Evolutionary conservation across 2,329 filamentous ascomycete genomes (phyloP).

Genomic region (Coleophoma cylindrospora): DNA sequence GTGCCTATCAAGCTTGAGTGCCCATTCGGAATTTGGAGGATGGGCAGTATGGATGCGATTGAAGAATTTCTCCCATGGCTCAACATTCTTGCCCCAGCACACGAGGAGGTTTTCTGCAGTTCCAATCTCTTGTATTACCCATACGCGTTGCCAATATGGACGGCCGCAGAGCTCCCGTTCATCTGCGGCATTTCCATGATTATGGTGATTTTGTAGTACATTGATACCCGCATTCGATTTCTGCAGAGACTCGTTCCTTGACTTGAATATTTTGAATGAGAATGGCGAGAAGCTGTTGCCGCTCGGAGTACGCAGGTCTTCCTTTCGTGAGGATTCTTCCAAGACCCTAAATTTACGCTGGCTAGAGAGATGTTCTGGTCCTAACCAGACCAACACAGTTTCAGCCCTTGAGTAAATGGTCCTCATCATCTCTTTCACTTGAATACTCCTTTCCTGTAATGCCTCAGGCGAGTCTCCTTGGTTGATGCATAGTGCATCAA

Average conservation of each 20-base stretch:
- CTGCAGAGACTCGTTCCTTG: not conserved
- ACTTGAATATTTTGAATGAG: too few species aligned
- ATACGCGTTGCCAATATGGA: slow-evolving; percentile 1
- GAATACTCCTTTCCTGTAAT: not conserved
- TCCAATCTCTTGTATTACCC: slow-evolving; percentile 2
- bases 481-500: not conserved
- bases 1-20: not conserved
- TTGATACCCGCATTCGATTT: not conserved
- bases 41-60: not conserved
- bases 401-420: not conserved
- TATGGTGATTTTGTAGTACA: not conserved
- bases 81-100: not conserved
- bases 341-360: not conserved
- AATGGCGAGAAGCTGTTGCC: not conserved
- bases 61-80: not conserved
- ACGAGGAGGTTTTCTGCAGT: not conserved
- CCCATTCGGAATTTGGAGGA: not conserved
- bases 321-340: not conserved
- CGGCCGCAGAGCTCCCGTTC: not conserved
- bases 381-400: not conserved
- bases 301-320: not conserved
- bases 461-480: not conserved
- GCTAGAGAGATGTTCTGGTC: not conserved
- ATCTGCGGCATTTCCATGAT: not conserved
- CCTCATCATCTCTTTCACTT: not conserved